phyloP scores from a whole-genome alignment of 306 rosid genomes.

The Rosa multiflora region DNA sequence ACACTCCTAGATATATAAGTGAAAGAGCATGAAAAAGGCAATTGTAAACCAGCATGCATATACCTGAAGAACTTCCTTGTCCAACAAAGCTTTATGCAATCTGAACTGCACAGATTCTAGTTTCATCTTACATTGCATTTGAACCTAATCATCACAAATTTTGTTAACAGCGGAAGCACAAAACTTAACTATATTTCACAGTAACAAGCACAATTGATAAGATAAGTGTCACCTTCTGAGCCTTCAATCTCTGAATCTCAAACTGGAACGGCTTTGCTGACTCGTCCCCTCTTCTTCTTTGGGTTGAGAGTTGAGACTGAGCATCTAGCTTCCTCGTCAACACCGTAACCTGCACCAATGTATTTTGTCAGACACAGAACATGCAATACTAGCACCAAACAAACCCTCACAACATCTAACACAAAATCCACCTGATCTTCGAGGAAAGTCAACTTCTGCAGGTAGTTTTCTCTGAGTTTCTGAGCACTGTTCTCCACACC shows the following conservation, averaged over 20 bases:
- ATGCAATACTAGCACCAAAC: not conserved
- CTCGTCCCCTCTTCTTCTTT: conserved; percentile 57
- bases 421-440: conserved; percentile 69
- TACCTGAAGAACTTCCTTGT: conserved; percentile 91
- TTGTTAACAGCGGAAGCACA: not conserved
- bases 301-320: conserved; percentile 78
- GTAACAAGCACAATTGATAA: conserved; percentile 1
- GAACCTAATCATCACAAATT: conserved; percentile 56
- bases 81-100: conserved; percentile 59
- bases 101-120: conserved; percentile 79
- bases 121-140: conserved; percentile 82
- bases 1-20: too few species aligned
- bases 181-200: not conserved
- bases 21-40: not conserved
- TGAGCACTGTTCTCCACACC: conserved; percentile 44
- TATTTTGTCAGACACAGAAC: not conserved
- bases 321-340: conserved; percentile 68
- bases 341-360: conserved; percentile 56
- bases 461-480: conserved; percentile 78
- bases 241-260: conserved; percentile 79
- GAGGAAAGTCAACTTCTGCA: conserved; percentile 73
- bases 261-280: conserved; percentile 55
- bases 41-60: not conserved
- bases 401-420: conserved; percentile 1
- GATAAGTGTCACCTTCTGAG: conserved; percentile 66